Evolutionary conservation across 257 asterid species (phyloP), one percentile per base, ranked within the genome.

Genomic region (Ligustrum vulgare): DNA sequence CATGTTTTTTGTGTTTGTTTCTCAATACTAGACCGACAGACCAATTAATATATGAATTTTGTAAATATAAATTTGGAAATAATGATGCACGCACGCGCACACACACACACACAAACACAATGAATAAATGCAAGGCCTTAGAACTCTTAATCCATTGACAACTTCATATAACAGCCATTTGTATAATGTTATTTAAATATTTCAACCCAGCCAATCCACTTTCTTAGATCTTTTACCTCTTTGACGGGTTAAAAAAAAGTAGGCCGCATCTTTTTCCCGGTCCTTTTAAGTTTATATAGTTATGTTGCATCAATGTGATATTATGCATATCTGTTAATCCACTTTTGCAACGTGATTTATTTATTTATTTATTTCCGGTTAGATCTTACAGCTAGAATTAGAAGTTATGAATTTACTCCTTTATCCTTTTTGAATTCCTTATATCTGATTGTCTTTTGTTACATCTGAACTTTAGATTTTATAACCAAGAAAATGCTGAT

Each of bases 301-400:
- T 20, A 45, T 8, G 54, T 75, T 35, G 16, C 32, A 67, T 68
- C 20, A 20, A 51, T 18, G 67, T 39, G 67, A 11, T 41, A 63
- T 74, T 56, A 31, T 41, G 16, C 23, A 32, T 56, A 69, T 79
- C 28, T 33, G 35, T 8, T 3, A 70, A 32, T 47, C 56, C 43
- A 54, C 28, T 54, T 54, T n/a, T 11, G 2, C 11, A 20, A 47
- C 23, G 69, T 56, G 67, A 34, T 6, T n/a, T 28, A 68, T 41
- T 10, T 41, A 11, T 13, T 28, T 72, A 31, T 10, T 9, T 9
- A 3, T 9, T 37, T 10, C n/a, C n/a, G n/a, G n/a, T 41, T 36
- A 51, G 32, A 16, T 41, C 69, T 54, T 49, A 18, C 66, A 58
- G 60, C 67, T 71, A 34, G 35, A 73, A 37, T 28, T 28, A 63